These are phyloP conservation scores for Bonia amplexicaulis DNA, from an alignment of 176 grass and related monocot genomes.

Conservation along the genomic window DNA sequence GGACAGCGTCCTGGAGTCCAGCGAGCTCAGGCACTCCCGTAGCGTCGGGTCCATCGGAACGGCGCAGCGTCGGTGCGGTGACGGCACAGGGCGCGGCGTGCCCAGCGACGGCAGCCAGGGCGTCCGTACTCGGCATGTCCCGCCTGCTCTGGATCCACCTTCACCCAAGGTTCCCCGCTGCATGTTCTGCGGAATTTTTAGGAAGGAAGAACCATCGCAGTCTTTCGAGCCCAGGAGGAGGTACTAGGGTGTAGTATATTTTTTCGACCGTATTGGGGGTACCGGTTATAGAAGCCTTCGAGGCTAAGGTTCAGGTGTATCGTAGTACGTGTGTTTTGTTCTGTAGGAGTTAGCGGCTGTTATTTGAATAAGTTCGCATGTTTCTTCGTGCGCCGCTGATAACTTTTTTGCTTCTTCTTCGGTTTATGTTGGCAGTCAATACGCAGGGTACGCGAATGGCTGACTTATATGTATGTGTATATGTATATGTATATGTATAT, in stretches of 20 bases:
- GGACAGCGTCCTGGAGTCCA: neutral
- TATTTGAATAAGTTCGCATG: neutral
- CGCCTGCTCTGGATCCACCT: conserved; percentile 22
- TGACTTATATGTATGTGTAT: neutral
- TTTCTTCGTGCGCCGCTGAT: neutral
- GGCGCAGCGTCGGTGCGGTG: neutral
- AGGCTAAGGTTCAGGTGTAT: neutral
- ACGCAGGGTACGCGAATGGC: neutral
- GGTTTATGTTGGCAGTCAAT: neutral
- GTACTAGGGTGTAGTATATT: neutral
- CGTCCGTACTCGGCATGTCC: conserved; percentile 17
- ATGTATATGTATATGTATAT: conserved; percentile 2
- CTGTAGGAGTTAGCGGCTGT: neutral
- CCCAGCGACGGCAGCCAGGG: neutral
- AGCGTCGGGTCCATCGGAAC: neutral
- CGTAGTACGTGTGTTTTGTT: neutral
- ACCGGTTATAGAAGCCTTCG: neutral
- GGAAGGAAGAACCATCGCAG: conserved; percentile 26
- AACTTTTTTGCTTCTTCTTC: neutral
- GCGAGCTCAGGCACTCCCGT: conserved; percentile 28
- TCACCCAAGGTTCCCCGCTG: conserved; percentile 39
- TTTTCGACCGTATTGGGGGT: neutral
- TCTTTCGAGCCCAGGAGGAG: conserved; percentile 23
- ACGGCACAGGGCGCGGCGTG: neutral
- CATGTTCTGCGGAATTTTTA: conserved; percentile 34